Conservation (phyloP, 306 rosid species). For the Lathyrus tuberosus region DNA sequence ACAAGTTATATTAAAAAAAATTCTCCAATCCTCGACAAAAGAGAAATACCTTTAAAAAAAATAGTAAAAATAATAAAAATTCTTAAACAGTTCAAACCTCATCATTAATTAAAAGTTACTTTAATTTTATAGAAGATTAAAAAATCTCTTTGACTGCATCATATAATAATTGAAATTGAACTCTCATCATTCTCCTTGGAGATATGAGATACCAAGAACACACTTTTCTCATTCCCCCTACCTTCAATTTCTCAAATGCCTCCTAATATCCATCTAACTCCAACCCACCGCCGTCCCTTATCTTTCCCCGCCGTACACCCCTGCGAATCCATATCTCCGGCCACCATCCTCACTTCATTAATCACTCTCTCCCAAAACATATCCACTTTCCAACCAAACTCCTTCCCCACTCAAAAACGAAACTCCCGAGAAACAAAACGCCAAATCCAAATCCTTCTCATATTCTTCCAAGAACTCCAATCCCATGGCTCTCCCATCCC, state of each 20-base stretch:
- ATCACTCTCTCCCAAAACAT: slow-evolving; percentile 49
- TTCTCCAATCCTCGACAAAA: too few species aligned
- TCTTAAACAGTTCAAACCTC: not conserved
- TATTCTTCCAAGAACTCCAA: slow-evolving; percentile 59
- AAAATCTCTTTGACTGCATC: not conserved
- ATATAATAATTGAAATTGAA: not conserved
- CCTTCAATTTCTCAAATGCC: slow-evolving; percentile 40
- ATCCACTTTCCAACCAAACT: slow-evolving; percentile 39
- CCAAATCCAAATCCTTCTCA: slow-evolving; percentile 47
- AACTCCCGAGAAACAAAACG: slow-evolving; percentile 57
- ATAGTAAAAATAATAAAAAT: too few species aligned
- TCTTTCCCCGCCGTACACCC: slow-evolving; percentile 66
- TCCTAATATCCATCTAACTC: not conserved
- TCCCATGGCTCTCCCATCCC: slow-evolving; percentile 17
- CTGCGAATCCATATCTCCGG: slow-evolving; percentile 43
- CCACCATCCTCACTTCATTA: slow-evolving; percentile 52
- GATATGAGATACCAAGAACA: not conserved
- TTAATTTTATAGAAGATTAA: not conserved
- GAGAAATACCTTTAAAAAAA: too few species aligned
- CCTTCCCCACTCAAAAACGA: slow-evolving; percentile 49
- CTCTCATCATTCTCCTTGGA: not conserved
- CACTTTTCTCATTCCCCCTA: not conserved
- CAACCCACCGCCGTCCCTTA: slow-evolving; percentile 51
- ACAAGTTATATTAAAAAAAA: too few species aligned
- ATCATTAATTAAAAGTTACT: not conserved